Evolutionary conservation across 192 early-diverging fungal species (phyloP), one percentile per base, ranked within the genome.

Genomic region (Backusella sp.): DNA sequence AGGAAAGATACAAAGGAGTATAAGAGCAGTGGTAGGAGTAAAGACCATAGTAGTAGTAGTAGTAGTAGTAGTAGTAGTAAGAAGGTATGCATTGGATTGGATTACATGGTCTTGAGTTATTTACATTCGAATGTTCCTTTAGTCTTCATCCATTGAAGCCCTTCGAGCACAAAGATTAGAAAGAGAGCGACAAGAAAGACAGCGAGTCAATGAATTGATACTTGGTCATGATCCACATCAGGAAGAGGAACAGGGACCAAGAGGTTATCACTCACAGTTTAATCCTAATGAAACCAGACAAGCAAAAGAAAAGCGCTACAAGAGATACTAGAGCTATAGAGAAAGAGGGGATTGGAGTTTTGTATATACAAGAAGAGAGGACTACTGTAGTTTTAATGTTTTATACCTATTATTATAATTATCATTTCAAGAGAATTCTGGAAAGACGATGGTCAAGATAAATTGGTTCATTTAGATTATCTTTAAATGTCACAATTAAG

Each of bases 281-380:
- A 90, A 90, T 62, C 85, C 84, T 6, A 39, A 78, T 17, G 88
- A 79, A 7, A 89, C 88, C 32, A 49, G 78, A 77, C 86, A 88
- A 28, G 86, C 67, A 19, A 53, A 78, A 46, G 70, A 75, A 9
- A 65, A 75, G 41, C 76, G 79, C 7, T 72, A 69, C n/a, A 35
- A 67, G 17, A 67, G 34, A 67, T 62, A 62, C 4, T 62, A 62
- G n/a, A 23, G 12, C 12, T 4, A 44, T 39, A 32, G 32, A 32
- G 14, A 44, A 44, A 6, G 19, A 49, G 46, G 6, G 0, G 6
- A n/a, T 17, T 49, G 6, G 37, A 2, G 37, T 7, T 49, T n/a
- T 49, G 19, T 49, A 49, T 19, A 49, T 49, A 49, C 46, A 49
- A 49, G 19, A 49, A 15, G 32, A 44, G 14, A 44, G 15, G 15